These are phyloP conservation scores for Trypanosoma boissoni DNA, from an alignment of 208 protist genomes.

Conservation along the genomic window DNA sequence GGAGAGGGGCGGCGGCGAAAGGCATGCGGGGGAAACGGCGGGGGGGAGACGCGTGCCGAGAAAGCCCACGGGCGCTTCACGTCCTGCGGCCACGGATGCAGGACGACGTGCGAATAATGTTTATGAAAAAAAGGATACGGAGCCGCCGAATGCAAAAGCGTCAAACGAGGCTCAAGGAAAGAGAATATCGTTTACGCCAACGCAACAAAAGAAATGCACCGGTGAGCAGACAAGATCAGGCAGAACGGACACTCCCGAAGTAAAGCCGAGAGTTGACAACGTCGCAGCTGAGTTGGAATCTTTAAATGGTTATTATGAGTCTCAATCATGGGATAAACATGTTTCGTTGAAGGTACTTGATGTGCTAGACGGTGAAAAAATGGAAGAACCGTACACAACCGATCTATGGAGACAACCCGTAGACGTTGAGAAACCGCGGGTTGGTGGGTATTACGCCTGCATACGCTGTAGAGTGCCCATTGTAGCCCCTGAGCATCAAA, in stretches of 20 bases:
- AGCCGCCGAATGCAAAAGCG: neutral
- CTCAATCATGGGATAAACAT: slow-evolving; percentile 1
- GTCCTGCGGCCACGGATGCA: too few species aligned
- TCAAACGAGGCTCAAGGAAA: too few species aligned
- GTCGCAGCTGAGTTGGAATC: neutral
- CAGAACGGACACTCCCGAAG: too few species aligned
- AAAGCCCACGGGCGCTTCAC: neutral
- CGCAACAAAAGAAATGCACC: too few species aligned
- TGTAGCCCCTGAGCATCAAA: slow-evolving; percentile 47
- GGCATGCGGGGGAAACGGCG: too few species aligned
- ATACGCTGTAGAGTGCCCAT: slow-evolving; percentile 64
- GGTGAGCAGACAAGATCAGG: neutral
- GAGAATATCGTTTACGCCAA: too few species aligned
- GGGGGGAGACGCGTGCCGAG: slow-evolving; percentile 3
- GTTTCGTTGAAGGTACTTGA: slow-evolving; percentile 25
- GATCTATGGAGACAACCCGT: slow-evolving; percentile 56
- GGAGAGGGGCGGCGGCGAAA: too few species aligned
- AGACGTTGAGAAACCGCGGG: slow-evolving; percentile 1
- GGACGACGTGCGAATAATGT: too few species aligned
- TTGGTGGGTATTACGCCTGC: slow-evolving; percentile 69
- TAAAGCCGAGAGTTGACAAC: neutral
- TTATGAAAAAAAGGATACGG: neutral
- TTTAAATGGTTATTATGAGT: neutral
- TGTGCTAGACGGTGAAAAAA: slow-evolving; percentile 44
- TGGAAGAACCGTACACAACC: slow-evolving; percentile 71